Evolutionary conservation across 768 basidiomycete genomes (phyloP).

Genomic region (Pisolithus tinctorius): DNA sequence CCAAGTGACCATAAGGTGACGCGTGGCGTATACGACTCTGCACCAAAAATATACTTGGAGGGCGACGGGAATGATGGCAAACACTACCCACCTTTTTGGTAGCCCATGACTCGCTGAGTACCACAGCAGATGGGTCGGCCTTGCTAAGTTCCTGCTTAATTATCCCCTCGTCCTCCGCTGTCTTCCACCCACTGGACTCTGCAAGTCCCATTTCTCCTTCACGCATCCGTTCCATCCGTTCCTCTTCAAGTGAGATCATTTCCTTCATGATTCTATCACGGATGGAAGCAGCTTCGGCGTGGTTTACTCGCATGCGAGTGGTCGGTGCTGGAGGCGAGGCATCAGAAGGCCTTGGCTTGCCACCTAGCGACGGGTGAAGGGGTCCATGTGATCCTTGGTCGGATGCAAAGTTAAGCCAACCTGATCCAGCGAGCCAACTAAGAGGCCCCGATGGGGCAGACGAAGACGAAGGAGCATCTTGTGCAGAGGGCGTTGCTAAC

Average conservation of each 20-base stretch:
- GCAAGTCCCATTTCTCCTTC: conserved; percentile 60
- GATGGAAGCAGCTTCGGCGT: conserved; percentile 82
- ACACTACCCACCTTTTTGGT: conserved; percentile 69
- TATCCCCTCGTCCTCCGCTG: conserved; percentile 87
- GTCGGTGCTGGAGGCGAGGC: conserved; percentile 25
- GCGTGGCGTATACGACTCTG: conserved; percentile 85
- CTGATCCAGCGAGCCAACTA: conserved; percentile 50
- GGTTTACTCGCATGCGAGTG: conserved; percentile 66
- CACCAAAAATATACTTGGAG: not conserved
- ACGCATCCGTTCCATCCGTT: conserved; percentile 91
- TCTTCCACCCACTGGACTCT: conserved; percentile 46
- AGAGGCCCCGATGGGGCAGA: conserved; percentile 26
- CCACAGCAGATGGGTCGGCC: conserved; percentile 90
- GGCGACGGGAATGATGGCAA: conserved; percentile 1
- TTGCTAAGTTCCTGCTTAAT: conserved; percentile 91
- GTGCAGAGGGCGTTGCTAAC: conserved; percentile 1
- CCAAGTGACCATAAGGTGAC: conserved; percentile 95
- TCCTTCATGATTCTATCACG: conserved; percentile 96
- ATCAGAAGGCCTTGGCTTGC: conserved; percentile 16
- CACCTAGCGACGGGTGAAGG: conserved; percentile 27
- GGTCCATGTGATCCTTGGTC: conserved; percentile 19
- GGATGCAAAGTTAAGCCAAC: conserved; percentile 35
- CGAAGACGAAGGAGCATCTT: conserved; percentile 11
- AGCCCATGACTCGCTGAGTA: conserved; percentile 93
- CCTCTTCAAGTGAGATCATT: conserved; percentile 95